Evolutionary conservation across 2,329 filamentous ascomycete species (phyloP).

Genomic region (Arachnomyces sp.): DNA sequence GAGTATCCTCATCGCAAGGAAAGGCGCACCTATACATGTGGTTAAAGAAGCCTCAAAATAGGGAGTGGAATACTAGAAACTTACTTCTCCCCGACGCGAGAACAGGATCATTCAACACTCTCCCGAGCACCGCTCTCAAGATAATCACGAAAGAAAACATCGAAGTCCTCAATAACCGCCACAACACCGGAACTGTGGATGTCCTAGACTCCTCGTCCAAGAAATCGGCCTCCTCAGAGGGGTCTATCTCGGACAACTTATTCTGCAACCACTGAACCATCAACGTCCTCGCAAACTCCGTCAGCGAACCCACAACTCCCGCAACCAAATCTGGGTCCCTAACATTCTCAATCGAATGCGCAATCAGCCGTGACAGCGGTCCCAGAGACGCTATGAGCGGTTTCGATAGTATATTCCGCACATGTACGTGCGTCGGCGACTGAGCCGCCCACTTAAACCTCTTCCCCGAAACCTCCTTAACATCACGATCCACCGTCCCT

Average conservation of each 20-base stretch:
- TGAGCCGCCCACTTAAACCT: slow-evolving; percentile 58
- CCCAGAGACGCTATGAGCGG: slow-evolving; percentile 55
- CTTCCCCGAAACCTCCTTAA: slow-evolving; percentile 45
- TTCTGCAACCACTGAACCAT: slow-evolving; percentile 65
- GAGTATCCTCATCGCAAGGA: slow-evolving; percentile 61
- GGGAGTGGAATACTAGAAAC: slow-evolving; percentile 12
- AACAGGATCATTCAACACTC: slow-evolving; percentile 49
- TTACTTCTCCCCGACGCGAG: slow-evolving; percentile 47
- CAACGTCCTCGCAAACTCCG: slow-evolving; percentile 58
- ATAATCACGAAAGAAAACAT: slow-evolving; percentile 68
- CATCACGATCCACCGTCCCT: slow-evolving; percentile 58
- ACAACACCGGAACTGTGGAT: slow-evolving; percentile 61
- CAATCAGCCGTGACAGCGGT: slow-evolving; percentile 53
- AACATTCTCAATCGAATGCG: slow-evolving; percentile 52
- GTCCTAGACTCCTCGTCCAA: slow-evolving; percentile 58
- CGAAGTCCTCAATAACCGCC: slow-evolving; percentile 65
- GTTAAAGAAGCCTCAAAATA: slow-evolving; percentile 11
- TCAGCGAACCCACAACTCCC: slow-evolving; percentile 50
- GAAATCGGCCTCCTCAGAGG: slow-evolving; percentile 54
- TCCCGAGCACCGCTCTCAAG: slow-evolving; percentile 63
- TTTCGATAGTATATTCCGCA: slow-evolving; percentile 48
- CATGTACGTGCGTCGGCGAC: slow-evolving; percentile 49
- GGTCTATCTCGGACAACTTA: slow-evolving; percentile 64
- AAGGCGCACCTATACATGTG: slow-evolving; percentile 45
- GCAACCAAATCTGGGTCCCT: slow-evolving; percentile 37